Conservation (phyloP, 257 asterid genomes). For the Haberlea rhodopensis region DNA sequence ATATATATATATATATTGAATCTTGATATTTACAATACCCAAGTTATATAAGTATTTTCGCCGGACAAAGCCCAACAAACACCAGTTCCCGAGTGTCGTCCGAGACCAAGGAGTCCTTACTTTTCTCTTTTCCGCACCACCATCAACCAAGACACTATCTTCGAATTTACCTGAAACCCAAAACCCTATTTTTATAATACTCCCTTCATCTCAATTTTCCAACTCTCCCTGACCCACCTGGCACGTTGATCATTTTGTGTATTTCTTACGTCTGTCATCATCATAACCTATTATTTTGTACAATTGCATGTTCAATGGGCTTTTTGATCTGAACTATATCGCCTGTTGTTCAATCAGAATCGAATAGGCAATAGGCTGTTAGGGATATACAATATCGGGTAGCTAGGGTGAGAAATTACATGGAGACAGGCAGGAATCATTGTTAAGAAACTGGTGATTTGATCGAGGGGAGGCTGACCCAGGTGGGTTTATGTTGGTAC, state of each 20-base stretch:
- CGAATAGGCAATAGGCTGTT: neutral
- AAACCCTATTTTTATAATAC: neutral
- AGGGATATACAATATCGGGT: neutral
- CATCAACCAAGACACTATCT: neutral
- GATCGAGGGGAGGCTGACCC: neutral
- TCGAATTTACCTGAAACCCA: too few species aligned
- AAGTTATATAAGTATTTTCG: too few species aligned
- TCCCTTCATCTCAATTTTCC: neutral
- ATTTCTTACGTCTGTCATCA: neutral
- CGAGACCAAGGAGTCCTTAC: too few species aligned
- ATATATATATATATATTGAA: too few species aligned
- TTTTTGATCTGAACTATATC: neutral
- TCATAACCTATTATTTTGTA: neutral
- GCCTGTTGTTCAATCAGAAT: neutral
- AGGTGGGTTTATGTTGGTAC: neutral
- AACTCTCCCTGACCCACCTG: neutral
- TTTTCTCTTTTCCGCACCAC: neutral
- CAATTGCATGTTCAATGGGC: neutral
- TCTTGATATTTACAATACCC: too few species aligned
- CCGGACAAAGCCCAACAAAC: too few species aligned
- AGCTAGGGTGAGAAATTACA: neutral
- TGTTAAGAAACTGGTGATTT: neutral
- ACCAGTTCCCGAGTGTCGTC: too few species aligned
- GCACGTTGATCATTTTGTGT: neutral
- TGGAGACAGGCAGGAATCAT: neutral